Base-by-base conservation (phyloP, 2,329 filamentous ascomycete genomes). In the Fusarium azukiicola region DNA sequence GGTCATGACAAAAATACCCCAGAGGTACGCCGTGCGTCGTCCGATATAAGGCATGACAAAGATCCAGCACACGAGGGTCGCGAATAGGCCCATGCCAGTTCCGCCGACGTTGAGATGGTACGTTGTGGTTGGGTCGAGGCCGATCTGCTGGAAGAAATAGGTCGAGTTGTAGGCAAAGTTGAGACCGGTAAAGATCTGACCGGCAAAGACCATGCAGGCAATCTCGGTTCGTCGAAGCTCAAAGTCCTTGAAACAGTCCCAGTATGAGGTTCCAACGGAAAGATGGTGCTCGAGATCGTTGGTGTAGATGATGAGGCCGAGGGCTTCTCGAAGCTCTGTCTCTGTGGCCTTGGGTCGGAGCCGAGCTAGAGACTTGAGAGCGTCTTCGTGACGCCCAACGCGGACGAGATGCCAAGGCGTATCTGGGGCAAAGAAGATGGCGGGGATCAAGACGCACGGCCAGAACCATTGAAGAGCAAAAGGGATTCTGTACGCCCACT, bases 391-490 rank as follows among this genome's bases (percentile, higher is more conserved):
- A 9, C 80, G 80, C 1, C 85, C 85, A 19, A 86, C 76, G 7
- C 89, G 85, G 14, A 90, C 86, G 1, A 87, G 84, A 81, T 87
- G 89, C 87, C 89, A 85, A 0, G 90, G 90, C 2, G 87, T 89
- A 71, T 91, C 90, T 0, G 90, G 91, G 2, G 89, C 88, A 42
- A 91, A 88, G 14, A 81, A 76, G 3, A 90, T 82, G 3, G 85
- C 80, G 0, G 87, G 79, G 7, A 91, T 74, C 3, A 91, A 82
- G 3, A 88, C 83, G 2, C 87, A 83, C 0, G 90, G 89, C 87
- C 89, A 92, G 6, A 87, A 79, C 90, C 90, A 92, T 74, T 91
- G 90, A 1, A 91, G 69, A 1, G 86, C 90, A 71, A 90, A 92
- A 1, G 90, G 90, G 14, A 88, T 89, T 11, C 87, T 85, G 78